Percentiles rank a stretch among this genome's conserved stretches.
These are phyloP conservation scores for Irpex rosettiformis DNA, from an alignment of 1,284 basidiomycete genomes.

Conservation along the genomic window DNA sequence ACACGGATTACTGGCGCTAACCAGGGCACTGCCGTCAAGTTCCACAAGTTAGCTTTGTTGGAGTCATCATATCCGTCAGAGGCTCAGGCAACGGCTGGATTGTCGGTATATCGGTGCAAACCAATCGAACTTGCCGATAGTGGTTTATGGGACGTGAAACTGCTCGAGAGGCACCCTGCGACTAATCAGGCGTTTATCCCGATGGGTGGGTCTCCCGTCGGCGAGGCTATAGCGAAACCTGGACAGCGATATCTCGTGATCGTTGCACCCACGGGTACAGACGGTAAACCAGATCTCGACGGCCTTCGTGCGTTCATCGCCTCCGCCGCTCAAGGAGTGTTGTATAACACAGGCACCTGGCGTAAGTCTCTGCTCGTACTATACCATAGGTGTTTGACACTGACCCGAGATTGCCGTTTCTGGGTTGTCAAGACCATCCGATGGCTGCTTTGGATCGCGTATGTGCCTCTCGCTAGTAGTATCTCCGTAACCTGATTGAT, in stretches of 20 bases:
- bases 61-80: slow-evolving; percentile 59
- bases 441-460: slow-evolving; percentile 78
- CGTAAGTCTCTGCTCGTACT: slow-evolving; percentile 55
- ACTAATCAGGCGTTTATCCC: slow-evolving; percentile 91
- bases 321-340: slow-evolving; percentile 75
- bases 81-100: slow-evolving; percentile 51
- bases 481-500: slow-evolving; percentile 17
- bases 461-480: slow-evolving; percentile 19
- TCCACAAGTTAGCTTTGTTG: slow-evolving; percentile 78
- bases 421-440: slow-evolving; percentile 62
- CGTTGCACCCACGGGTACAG: slow-evolving; percentile 71
- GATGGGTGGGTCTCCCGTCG: slow-evolving; percentile 54
- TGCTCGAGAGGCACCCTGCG: slow-evolving; percentile 73
- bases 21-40: slow-evolving; percentile 85
- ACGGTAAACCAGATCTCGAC: slow-evolving; percentile 73
- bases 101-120: slow-evolving; percentile 75
- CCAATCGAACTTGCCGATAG: slow-evolving; percentile 48
- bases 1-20: slow-evolving; percentile 79
- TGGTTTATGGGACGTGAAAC: slow-evolving; percentile 49
- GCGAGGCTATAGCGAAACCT: slow-evolving; percentile 46
- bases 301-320: slow-evolving; percentile 82
- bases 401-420: slow-evolving; percentile 5
- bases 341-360: slow-evolving; percentile 83
- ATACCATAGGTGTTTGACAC: slow-evolving; percentile 11
- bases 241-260: slow-evolving; percentile 74